Percentiles rank a stretch among this genome's conserved stretches.
phyloP scores from a whole-genome alignment of 192 early-diverging fungal species.

The Linderina pennispora region DNA sequence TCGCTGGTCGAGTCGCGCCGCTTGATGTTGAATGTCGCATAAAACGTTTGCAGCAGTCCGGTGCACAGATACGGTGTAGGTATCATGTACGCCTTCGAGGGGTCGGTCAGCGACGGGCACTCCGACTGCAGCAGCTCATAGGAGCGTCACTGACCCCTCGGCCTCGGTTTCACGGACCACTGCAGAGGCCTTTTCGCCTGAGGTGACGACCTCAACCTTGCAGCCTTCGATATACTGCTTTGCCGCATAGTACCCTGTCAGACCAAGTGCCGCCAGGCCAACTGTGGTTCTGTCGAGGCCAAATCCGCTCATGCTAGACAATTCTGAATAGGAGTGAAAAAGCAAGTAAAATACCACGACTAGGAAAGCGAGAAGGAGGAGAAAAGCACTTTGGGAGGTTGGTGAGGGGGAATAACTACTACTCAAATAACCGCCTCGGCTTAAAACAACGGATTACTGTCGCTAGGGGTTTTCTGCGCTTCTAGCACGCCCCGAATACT shows the following conservation, averaged over 20 bases:
- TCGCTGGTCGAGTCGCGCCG: conserved; percentile 16
- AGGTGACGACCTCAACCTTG: conserved; percentile 13
- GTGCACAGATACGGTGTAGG: conserved; percentile 69
- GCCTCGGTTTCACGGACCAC: conserved; percentile 24
- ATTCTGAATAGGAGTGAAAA: no score
- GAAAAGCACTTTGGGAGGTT: no score
- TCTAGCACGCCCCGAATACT: no score
- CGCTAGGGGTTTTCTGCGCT: no score
- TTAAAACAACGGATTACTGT: no score
- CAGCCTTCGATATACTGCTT: conserved; percentile 28
- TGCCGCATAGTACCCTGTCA: conserved; percentile 10
- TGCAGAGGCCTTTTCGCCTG: conserved; percentile 30
- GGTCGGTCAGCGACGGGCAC: conserved; percentile 51
- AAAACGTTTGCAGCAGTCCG: conserved; percentile 73
- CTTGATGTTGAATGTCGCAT: conserved; percentile 29
- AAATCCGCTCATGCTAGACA: no score
- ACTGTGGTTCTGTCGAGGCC: no score
- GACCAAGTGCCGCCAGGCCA: conserved; percentile 18
- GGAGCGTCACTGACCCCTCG: conserved; percentile 27
- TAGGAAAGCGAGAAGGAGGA: no score
- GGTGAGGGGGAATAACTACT: no score
- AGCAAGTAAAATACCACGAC: no score
- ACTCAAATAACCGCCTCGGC: no score
- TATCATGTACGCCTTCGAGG: conserved; percentile 40
- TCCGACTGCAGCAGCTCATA: conserved; percentile 7